These are phyloP conservation scores for Oryza nivara DNA, from an alignment of 176 grass and related monocot genomes.

Conservation along the genomic window DNA sequence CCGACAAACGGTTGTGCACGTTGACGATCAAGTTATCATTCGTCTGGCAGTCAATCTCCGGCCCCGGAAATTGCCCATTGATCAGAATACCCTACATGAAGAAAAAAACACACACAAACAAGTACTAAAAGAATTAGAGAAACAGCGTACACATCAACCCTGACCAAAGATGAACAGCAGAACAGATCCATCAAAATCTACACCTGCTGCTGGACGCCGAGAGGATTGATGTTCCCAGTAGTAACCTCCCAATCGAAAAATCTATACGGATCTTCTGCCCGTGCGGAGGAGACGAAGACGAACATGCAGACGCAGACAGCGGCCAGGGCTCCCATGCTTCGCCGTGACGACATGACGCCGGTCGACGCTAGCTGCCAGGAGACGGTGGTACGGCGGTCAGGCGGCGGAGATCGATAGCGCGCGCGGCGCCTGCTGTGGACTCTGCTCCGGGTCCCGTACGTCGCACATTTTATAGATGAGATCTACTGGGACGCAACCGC, in stretches of 20 bases:
- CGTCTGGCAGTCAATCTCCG: constrained; percentile 67
- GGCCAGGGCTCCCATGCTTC: background rate
- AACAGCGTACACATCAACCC: background rate
- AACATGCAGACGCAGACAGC: constrained; percentile 27
- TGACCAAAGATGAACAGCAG: background rate
- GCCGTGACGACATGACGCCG: background rate
- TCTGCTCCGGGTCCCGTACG: background rate
- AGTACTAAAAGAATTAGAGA: background rate
- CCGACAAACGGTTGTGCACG: constrained; percentile 59
- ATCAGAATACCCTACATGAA: constrained; percentile 67
- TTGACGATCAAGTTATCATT: constrained; percentile 78
- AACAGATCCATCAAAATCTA: too few relatives aligned
- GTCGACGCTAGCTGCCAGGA: background rate
- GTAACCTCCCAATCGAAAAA: constrained; percentile 70
- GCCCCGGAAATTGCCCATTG: constrained; percentile 83
- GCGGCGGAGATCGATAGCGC: background rate
- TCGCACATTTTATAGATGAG: background rate
- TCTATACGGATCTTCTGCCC: constrained; percentile 52
- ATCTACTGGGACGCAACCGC: background rate
- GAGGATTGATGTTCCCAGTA: constrained; percentile 57
- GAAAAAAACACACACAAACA: background rate
- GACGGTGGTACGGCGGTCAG: background rate
- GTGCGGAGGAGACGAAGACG: background rate
- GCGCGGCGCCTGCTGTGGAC: background rate
- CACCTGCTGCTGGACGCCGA: constrained; percentile 68